These are phyloP conservation scores for Alternaria sp. DNA, from an alignment of 2,329 filamentous ascomycete genomes.

Conservation along the genomic window DNA sequence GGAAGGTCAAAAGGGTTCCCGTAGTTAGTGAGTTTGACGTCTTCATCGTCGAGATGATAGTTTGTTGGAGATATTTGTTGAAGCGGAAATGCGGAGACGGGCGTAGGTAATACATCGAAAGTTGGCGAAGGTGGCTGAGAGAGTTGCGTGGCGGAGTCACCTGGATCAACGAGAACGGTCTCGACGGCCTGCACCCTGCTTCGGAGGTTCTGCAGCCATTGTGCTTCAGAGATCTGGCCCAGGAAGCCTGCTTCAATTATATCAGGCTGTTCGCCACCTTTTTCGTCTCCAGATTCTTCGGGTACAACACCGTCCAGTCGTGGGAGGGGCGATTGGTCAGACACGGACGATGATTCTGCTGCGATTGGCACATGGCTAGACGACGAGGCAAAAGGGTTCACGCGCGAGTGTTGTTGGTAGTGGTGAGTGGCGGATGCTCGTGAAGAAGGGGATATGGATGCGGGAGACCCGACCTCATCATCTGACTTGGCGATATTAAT, in stretches of 20 bases:
- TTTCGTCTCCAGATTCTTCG: slow-evolving; percentile 3
- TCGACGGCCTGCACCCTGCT: slow-evolving; percentile 4
- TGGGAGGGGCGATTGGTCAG: slow-evolving; percentile 5
- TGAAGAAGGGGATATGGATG: slow-evolving; percentile 9
- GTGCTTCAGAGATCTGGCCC: slow-evolving; percentile 32
- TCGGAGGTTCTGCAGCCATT: slow-evolving; percentile 30
- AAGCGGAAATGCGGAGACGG: neutral
- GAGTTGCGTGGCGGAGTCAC: neutral
- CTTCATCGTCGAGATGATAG: slow-evolving; percentile 40
- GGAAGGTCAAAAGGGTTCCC: slow-evolving; percentile 18
- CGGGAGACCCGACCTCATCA: neutral
- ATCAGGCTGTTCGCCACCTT: neutral
- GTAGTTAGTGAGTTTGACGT: slow-evolving; percentile 16
- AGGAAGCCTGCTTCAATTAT: slow-evolving; percentile 16
- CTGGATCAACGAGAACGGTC: slow-evolving; percentile 16
- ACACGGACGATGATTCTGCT: neutral
- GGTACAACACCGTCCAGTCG: slow-evolving; percentile 1
- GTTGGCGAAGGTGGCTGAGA: neutral
- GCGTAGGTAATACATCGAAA: neutral
- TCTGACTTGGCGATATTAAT: slow-evolving; percentile 14
- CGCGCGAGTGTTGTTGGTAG: slow-evolving; percentile 5
- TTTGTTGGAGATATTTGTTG: neutral
- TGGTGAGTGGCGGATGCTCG: neutral
- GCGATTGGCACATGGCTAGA: neutral
- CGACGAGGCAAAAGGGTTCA: neutral